Evolutionary conservation across 2,329 filamentous ascomycete species (phyloP), one percentile per base, ranked within the genome.

Genomic region (Sporothrix pallida): DNA sequence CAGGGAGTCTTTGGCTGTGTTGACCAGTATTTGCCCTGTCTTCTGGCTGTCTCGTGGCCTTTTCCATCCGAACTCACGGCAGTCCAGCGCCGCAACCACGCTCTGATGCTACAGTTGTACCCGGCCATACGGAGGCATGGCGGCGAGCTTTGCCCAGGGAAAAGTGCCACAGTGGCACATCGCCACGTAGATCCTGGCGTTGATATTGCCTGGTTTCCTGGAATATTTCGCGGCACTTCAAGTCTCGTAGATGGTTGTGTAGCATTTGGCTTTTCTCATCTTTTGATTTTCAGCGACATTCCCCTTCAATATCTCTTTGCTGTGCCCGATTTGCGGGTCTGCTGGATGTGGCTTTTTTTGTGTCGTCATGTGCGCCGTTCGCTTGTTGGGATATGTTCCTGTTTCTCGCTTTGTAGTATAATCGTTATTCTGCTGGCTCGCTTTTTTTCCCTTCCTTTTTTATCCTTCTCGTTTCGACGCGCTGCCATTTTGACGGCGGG

Each of bases 121-220:
- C 60, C 63, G 63, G 63, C 23, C 23, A 50, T 12, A 50, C 44
- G 26, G 48, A 70, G 31, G 48, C 50, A 70, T 70, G 31, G 52
- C 50, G 37, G 52, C 31, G 52, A 70, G 2, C n/a, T 15, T 2
- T 37, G 58, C 58, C 58, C 58, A 46, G 60, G 46, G 15, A 70
- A 58, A 23, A 12, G 31, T 58, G 12, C n/a, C n/a, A 69, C n/a
- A 69, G 26, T 52, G 50, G 46, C 48, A 54, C 17, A n/a, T 15
- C 17, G 17, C 17, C 17, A 65, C 37, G 13, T 15, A 20, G 46
- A 31, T 54, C 26, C 46, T 69, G 3, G 63, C 31, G n/a, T 6
- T 7, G 20, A 69, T 37, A n/a, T 52, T 31, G 13, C 5, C 7
- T 8, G 54, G 3, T 42, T 56, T 20, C 67, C 23, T 37, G 26